Evolutionary conservation across 148 eudicot species (phyloP), one percentile per base, ranked within the genome.

Genomic region (Rhododendron williamsianum): DNA sequence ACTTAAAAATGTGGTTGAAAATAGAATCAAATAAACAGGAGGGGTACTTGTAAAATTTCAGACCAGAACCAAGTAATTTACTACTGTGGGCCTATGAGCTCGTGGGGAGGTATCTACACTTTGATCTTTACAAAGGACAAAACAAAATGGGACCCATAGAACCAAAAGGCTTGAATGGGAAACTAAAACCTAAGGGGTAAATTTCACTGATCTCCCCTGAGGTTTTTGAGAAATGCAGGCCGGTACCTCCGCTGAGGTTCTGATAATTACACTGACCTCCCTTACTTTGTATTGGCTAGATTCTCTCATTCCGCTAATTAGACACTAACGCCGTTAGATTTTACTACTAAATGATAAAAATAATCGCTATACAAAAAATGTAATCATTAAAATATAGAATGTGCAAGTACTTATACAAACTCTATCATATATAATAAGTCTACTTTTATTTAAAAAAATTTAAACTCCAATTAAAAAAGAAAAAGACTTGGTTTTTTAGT

Each of bases 1-100:
- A 41, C 45, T 6, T 41, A 6, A 41, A 46, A 27, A 35, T 35
- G 48, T 74, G 4, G 18, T 46, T 74, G 78, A 35, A 38, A 19
- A 3, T 41, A 19, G 25, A 38, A 41, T 38, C 48, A 38, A 6
- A 19, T 18, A 76, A 76, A 3, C 27, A 41, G 51, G 43, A 43
- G 30, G 9, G 27, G 43, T 33, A 52, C 48, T 81, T 81, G 4
- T 45, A 80, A 51, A 80, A 80, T 82, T 45, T 12, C 30, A 13
- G 12, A 9, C 60, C 25, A 38, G 9, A 33, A 8, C 18, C 23
- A 33, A 16, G 13, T 5, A 21, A 71, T 83, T 83, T 71, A 83
- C 60, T 83, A 18, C 45, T 25, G 85, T 83, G 85, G 85, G 63
- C 85, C 85, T 69, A 25, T 19, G 58, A 13, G 84, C 77, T 35